phyloP scores from a whole-genome alignment of 305 asterid genomes.

The Fraxinus nigra region DNA sequence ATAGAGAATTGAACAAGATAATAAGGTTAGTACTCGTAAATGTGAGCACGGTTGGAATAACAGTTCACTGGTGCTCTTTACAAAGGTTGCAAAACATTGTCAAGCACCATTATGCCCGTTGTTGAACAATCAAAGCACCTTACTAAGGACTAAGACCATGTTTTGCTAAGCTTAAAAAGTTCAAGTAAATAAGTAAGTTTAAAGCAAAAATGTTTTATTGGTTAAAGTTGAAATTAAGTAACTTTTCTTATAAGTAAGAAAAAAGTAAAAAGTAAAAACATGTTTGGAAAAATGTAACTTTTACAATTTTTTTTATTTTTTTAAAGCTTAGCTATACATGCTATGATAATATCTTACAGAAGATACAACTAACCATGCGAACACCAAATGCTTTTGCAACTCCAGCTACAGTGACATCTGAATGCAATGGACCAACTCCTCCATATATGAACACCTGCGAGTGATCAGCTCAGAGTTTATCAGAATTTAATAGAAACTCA shows the following conservation, averaged over 20 bases:
- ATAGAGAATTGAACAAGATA: background rate
- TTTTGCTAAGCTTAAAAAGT: background rate
- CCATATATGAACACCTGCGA: conserved; percentile 85
- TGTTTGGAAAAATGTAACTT: background rate
- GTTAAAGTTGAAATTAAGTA: background rate
- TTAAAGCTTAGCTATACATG: background rate
- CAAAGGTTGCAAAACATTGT: background rate
- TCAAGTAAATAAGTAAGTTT: background rate
- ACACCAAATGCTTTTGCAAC: conserved; percentile 91
- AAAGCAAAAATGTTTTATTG: background rate
- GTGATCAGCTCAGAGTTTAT: conserved; percentile 2
- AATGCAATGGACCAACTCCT: conserved; percentile 83
- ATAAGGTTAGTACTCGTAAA: background rate
- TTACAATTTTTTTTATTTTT: background rate
- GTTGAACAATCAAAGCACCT: background rate
- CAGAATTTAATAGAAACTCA: background rate
- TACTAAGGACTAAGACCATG: background rate
- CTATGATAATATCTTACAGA: background rate
- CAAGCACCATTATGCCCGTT: background rate
- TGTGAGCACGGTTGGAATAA: background rate
- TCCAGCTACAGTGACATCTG: conserved; percentile 82
- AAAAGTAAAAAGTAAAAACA: background rate
- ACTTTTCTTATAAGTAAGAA: background rate
- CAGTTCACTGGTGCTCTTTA: background rate
- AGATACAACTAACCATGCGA: conserved; percentile 44